phyloP scores from a whole-genome alignment of 2,329 filamentous ascomycete species.

The Nemania bipapillata region DNA sequence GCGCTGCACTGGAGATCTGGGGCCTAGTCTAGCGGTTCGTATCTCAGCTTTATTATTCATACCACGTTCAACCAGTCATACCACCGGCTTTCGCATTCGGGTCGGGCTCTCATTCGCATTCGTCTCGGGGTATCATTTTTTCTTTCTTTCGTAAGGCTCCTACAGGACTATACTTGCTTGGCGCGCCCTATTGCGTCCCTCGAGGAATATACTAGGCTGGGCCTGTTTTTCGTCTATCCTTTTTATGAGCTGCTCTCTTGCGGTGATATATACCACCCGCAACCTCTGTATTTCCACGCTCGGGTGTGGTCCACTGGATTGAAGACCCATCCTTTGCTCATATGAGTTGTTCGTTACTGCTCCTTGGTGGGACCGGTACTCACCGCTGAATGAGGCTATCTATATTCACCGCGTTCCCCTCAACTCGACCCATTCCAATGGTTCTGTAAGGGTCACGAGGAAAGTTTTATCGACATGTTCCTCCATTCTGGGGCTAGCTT shows the following conservation, averaged over 20 bases:
- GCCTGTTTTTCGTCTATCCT: conserved; percentile 6
- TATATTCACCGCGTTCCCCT: conserved; percentile 12
- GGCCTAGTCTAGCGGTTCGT: conserved; percentile 27
- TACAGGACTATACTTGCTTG: conserved; percentile 14
- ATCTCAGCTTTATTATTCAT: conserved; percentile 25
- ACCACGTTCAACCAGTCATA: background rate
- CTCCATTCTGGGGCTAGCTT: conserved; percentile 69
- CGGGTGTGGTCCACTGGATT: conserved; percentile 6
- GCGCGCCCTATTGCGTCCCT: conserved; percentile 4
- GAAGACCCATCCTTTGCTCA: conserved; percentile 6
- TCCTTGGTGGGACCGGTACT: conserved; percentile 15
- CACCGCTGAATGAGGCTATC: conserved; percentile 19
- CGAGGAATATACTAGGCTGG: background rate
- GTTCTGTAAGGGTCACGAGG: conserved; percentile 34
- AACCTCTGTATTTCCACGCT: background rate
- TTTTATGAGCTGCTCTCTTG: conserved; percentile 1
- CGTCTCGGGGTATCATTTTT: conserved; percentile 12
- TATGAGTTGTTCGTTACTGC: conserved; percentile 2
- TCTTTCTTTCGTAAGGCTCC: conserved; percentile 6
- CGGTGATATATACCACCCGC: conserved; percentile 13
- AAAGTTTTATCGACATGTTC: conserved; percentile 60
- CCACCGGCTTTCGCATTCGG: conserved; percentile 18
- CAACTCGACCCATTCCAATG: background rate
- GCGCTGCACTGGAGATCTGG: conserved; percentile 18
- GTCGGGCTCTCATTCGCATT: background rate